Conservation (phyloP, 177 flowering plant species). For the Telopea speciosissima region DNA sequence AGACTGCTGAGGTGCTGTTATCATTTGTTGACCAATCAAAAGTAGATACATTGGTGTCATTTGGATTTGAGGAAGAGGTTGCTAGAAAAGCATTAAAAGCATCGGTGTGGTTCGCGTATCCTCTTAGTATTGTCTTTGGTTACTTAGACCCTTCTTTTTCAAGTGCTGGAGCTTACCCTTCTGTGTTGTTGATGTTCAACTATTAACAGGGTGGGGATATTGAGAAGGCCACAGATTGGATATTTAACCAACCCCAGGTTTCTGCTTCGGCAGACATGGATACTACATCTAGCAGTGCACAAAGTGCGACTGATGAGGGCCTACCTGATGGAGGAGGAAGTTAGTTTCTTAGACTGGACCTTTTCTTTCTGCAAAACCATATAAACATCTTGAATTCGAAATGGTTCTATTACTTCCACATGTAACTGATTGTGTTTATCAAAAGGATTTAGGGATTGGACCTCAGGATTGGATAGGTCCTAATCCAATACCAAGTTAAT, state of each 20-base stretch:
- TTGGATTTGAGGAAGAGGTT: constrained; percentile 81
- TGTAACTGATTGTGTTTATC: not conserved
- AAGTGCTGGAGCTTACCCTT: not conserved
- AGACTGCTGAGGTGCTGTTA: constrained; percentile 17
- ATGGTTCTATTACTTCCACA: not conserved
- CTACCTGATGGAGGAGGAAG: constrained; percentile 96
- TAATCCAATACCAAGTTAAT: no score
- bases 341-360: constrained; percentile 31
- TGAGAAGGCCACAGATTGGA: constrained; percentile 97
- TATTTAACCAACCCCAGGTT: constrained; percentile 65
- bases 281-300: constrained; percentile 41
- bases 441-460: no score
- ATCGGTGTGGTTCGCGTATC: constrained; percentile 40
- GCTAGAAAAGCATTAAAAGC: constrained; percentile 80
- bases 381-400: not conserved
- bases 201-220: constrained; percentile 76
- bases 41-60: constrained; percentile 68
- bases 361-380: not conserved
- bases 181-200: constrained; percentile 1
- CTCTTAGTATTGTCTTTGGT: not conserved
- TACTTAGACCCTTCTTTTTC: not conserved
- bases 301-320: constrained; percentile 30
- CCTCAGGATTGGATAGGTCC: no score
- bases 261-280: constrained; percentile 54
- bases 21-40: constrained; percentile 62